Base-by-base conservation (phyloP, 176 grass and related monocot species). In the Saccharum officinarum region DNA sequence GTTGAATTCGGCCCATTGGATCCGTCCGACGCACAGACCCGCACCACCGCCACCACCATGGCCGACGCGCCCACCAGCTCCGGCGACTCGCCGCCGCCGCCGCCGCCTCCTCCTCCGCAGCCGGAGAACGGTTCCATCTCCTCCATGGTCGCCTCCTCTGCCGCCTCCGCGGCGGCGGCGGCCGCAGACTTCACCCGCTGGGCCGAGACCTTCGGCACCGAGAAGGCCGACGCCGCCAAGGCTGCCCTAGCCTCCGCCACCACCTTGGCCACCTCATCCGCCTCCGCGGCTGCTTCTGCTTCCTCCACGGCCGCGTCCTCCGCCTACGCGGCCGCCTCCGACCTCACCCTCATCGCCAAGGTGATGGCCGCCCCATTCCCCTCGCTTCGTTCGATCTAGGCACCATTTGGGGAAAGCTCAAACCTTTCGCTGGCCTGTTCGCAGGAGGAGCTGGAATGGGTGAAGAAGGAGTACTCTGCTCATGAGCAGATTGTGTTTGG, bases 81-180 rank as follows among this genome's bases (percentile, higher is more conserved):
- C 61, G 80, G 89, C 80, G 89, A 55, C 40, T 84, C 79, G 20
- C 64, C 66, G 54, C 72, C 65, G 9, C 66, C 70, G 11, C 71
- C 70, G 11, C 71, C n/a, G n/a, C n/a, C n/a, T n/a, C 66, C 55
- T 2, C 65, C 50, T 11, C 7, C 30, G n/a, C 54, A 62, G 26
- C 18, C 75, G 34, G 89, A 79, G 40, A 41, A 15, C 39, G 70
- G 85, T 3, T 84, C 89, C 69, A 62, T 91, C 9, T 87, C 89
- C 41, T 91, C 89, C 76, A 80, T 87, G 89, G 89, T 91, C 0
- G 49, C 85, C 69, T 75, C 89, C 15, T 87, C 84, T 7, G 80
- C 80, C 1, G 20, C 75, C 61, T 87, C 80, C 39, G 89, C 89
- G 3, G 89, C 76, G 5, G 76, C 81, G 3, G 63, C 80, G n/a